Evolutionary conservation across 169 alveolate species (phyloP).

Genomic region (Eimeria brunetti): DNA sequence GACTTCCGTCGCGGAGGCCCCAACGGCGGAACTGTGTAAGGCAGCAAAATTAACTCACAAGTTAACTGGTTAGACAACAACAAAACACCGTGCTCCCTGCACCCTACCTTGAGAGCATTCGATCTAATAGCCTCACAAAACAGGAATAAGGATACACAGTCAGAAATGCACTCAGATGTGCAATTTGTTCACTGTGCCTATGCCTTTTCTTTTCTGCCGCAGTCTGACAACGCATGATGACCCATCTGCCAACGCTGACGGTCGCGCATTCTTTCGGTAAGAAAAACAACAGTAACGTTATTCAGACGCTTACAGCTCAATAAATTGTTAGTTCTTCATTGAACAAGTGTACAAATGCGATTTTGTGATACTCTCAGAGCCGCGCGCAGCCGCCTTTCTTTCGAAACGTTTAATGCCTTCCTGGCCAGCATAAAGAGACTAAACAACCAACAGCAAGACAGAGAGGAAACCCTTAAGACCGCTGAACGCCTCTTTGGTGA

Average conservation of each 20-base stretch:
- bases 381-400: conserved; percentile 86
- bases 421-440: conserved; percentile 89
- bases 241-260: conserved; percentile 61
- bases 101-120: background rate
- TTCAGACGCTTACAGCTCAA: background rate
- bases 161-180: background rate
- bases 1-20: conserved; percentile 59
- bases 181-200: background rate
- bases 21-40: conserved; percentile 43
- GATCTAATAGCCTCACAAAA: no score
- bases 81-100: background rate
- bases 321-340: background rate
- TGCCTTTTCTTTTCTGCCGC: background rate
- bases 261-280: conserved; percentile 58
- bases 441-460: conserved; percentile 90
- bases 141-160: no score
- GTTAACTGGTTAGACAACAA: background rate
- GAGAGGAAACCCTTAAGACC: conserved; percentile 82
- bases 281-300: background rate
- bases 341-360: background rate
- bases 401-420: conserved; percentile 88
- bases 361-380: conserved; percentile 64
- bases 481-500: conserved; percentile 79
- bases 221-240: conserved; percentile 60
- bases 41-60: background rate